Evolutionary conservation across 768 basidiomycete genomes (phyloP).

Genomic region (Termitomyces sp.): DNA sequence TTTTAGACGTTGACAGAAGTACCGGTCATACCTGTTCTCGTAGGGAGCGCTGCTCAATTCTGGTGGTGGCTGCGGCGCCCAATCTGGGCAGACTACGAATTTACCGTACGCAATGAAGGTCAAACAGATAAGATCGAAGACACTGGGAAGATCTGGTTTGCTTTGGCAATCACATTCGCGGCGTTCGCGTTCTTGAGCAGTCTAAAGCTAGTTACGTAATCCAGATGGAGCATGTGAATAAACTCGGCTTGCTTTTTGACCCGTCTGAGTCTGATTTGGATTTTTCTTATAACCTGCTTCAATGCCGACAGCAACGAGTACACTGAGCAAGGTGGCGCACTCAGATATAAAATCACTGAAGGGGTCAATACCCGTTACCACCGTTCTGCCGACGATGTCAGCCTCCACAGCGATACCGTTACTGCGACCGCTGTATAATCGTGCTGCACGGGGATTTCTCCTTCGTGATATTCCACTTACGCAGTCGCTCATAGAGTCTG

Average conservation of each 20-base stretch:
- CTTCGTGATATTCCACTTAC: conserved; percentile 67
- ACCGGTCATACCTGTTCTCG: not conserved
- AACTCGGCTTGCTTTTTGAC: not conserved
- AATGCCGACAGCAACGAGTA: conserved; percentile 50
- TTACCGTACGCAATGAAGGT: not conserved
- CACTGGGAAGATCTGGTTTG: not conserved
- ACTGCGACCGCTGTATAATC: conserved; percentile 66
- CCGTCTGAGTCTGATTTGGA: not conserved
- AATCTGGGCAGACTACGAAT: not conserved
- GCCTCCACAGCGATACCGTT: conserved; percentile 36
- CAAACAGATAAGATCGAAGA: not conserved
- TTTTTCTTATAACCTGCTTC: conserved; percentile 3
- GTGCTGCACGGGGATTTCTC: conserved; percentile 75
- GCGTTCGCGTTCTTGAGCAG: not conserved
- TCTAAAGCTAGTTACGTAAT: not conserved
- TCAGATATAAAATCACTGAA: conserved; percentile 29
- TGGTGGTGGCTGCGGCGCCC: conserved; percentile 1
- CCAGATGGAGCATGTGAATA: conserved; percentile 11
- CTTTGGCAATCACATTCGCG: not conserved
- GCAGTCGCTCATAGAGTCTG: conserved; percentile 57
- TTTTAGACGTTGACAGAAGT: not conserved
- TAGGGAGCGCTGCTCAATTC: not conserved
- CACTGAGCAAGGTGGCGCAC: conserved; percentile 24
- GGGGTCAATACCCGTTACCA: conserved; percentile 15
- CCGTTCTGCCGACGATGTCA: conserved; percentile 13